These are phyloP conservation scores for Naematelia aurantialba DNA, from an alignment of 768 basidiomycete genomes.

Conservation along the genomic window DNA sequence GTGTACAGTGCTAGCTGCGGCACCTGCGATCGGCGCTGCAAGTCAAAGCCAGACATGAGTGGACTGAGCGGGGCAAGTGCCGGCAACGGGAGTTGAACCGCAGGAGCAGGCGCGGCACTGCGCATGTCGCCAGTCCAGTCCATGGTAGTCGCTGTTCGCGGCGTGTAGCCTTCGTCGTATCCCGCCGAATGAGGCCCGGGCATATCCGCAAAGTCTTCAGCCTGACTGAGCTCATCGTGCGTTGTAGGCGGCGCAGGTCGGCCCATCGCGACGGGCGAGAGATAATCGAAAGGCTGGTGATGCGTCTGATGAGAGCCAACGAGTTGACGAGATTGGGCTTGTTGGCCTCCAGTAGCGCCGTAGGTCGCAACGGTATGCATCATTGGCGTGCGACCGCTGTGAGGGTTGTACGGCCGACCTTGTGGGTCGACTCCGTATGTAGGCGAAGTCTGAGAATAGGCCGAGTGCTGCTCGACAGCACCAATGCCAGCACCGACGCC, in stretches of 20 bases:
- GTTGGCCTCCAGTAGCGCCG: slow-evolving; percentile 12
- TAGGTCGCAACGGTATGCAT: slow-evolving; percentile 17
- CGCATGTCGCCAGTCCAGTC: slow-evolving; percentile 13
- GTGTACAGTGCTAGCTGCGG: slow-evolving; percentile 30
- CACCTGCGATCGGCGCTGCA: slow-evolving; percentile 16
- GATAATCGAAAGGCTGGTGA: slow-evolving; percentile 10
- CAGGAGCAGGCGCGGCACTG: slow-evolving; percentile 1
- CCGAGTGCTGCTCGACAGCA: background rate
- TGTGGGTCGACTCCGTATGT: slow-evolving; percentile 35
- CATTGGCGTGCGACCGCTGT: slow-evolving; percentile 33
- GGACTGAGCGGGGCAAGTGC: slow-evolving; percentile 29
- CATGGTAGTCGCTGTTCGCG: slow-evolving; percentile 15
- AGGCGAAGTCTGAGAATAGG: slow-evolving; percentile 5
- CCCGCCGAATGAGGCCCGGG: slow-evolving; percentile 18
- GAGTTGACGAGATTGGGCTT: slow-evolving; percentile 24
- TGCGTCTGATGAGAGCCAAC: slow-evolving; percentile 17
- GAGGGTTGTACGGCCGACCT: slow-evolving; percentile 35
- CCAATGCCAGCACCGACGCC: slow-evolving; percentile 29
- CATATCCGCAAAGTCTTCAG: slow-evolving; percentile 40
- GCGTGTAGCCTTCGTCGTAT: slow-evolving; percentile 12
- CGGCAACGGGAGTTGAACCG: slow-evolving; percentile 22
- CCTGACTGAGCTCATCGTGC: slow-evolving; percentile 20
- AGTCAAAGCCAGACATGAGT: slow-evolving; percentile 21
- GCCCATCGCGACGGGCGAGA: slow-evolving; percentile 32
- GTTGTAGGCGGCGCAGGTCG: slow-evolving; percentile 30